These are phyloP conservation scores for Astragalus membranaceus DNA, from an alignment of 306 rosid genomes.

Conservation along the genomic window DNA sequence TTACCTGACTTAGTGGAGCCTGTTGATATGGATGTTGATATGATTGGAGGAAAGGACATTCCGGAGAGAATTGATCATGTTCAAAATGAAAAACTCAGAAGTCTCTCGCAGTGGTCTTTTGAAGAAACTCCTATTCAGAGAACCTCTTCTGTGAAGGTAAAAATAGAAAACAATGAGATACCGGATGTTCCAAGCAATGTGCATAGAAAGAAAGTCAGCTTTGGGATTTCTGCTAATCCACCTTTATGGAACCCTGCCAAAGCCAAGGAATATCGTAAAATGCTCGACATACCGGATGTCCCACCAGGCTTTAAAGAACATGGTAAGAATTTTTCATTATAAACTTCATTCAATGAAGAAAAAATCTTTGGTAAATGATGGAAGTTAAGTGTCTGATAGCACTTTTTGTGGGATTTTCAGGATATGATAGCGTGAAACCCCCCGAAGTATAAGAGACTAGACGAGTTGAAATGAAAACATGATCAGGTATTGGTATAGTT, in stretches of 20 bases:
- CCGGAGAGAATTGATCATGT: slow-evolving; percentile 26
- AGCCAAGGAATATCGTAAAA: background rate
- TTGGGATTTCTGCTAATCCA: background rate
- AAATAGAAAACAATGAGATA: too few species aligned
- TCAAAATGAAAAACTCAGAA: background rate
- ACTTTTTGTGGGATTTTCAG: background rate
- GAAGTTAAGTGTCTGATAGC: background rate
- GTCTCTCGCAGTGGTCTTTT: background rate
- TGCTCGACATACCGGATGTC: background rate
- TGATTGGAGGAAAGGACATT: slow-evolving; percentile 39
- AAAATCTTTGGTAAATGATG: background rate
- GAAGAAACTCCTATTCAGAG: background rate
- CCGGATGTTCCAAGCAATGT: background rate
- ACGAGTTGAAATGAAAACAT: background rate
- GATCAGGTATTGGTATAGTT: background rate
- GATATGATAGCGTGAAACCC: background rate
- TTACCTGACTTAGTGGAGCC: slow-evolving; percentile 4
- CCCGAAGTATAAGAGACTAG: background rate
- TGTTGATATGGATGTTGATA: slow-evolving; percentile 48
- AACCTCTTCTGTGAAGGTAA: background rate
- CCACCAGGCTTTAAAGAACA: slow-evolving; percentile 28
- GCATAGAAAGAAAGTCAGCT: background rate
- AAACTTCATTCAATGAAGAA: background rate
- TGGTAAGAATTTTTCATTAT: background rate
- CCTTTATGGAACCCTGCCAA: background rate